Evolutionary conservation across 768 basidiomycete species (phyloP), one percentile per base, ranked within the genome.

Genomic region (Tricholoma furcatifolium): DNA sequence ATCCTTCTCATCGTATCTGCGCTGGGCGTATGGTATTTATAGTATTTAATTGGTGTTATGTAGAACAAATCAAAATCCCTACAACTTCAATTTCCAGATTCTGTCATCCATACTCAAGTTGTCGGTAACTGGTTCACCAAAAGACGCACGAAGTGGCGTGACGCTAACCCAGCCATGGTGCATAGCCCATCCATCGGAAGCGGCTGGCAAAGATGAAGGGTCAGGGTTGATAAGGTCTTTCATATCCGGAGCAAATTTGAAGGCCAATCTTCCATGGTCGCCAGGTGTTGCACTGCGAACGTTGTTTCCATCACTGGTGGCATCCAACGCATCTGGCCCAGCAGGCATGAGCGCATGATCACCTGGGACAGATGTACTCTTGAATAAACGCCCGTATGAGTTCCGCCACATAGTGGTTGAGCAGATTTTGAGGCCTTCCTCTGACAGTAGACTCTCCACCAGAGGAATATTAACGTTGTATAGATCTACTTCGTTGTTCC

Each of bases 381-480:
- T 84, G 79, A 95, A 95, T 49, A 94, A 75, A 49, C 83, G 76
- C 3, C 88, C 87, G 62, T 95, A 96, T 9, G 84, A 80, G 64
- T 88, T 96, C 43, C 88, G 80, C 91, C 90, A 93, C 70, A 94
- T 82, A 23, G 67, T 75, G 10, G 94, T 91, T 90, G 92, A 94
- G 59, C 75, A 79, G 49, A 91, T 78, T 57, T 81, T 80, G 50
- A 93, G 67, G 7, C 84, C 83, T 46, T 78, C 77, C 30, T 81
- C 76, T 36, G 75, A 69, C 42, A 88, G 68, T 24, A 90, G 77
- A 23, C 72, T 77, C 48, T 84, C 79, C 45, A 93, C 77, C 66
- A 97, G 75, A 20, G 94, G 93, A 42, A 98, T 81, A 68, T 98
- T 98, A 61, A 98, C 71, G 63, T 75, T 92, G 70, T 93, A 93